Evolutionary conservation across 495 filamentous ascomycete species (phyloP).

Genomic region (Hypoxylon lienhwacheense): DNA sequence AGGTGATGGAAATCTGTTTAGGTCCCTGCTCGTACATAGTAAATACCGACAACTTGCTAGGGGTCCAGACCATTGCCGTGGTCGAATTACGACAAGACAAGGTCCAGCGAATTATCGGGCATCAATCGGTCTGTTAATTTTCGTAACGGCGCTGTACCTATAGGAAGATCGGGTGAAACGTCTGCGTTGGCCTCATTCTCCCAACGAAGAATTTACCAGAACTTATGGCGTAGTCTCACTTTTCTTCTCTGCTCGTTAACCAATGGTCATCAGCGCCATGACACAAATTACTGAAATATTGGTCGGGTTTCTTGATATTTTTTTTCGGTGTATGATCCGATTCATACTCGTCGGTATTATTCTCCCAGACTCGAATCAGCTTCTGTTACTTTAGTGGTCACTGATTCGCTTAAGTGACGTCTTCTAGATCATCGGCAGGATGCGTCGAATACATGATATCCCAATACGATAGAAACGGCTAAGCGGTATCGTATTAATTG

Average conservation of each 20-base stretch:
- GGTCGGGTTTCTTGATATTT: constrained; percentile 14
- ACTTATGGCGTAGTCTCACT: constrained; percentile 17
- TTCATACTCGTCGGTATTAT: constrained; percentile 3
- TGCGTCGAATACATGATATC: constrained; percentile 4
- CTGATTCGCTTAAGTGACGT: constrained; percentile 7
- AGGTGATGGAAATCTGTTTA: constrained; percentile 1
- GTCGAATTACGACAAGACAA: neutral
- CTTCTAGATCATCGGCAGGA: constrained; percentile 12
- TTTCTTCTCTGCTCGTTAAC: constrained; percentile 15
- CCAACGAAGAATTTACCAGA: constrained; percentile 6
- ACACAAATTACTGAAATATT: constrained; percentile 8
- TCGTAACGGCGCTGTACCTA: constrained; percentile 3
- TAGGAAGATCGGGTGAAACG: neutral
- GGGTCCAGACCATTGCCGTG: constrained; percentile 11
- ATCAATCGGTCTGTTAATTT: constrained; percentile 20
- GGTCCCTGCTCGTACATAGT: constrained; percentile 10
- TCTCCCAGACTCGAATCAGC: constrained; percentile 30
- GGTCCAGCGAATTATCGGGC: constrained; percentile 9
- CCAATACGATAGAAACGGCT: constrained; percentile 1
- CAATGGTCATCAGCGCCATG: constrained; percentile 18
- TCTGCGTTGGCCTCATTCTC: constrained; percentile 3
- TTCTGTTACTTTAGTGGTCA: constrained; percentile 10
- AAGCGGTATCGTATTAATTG: neutral
- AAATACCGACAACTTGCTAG: constrained; percentile 4
- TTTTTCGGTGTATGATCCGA: constrained; percentile 28